Conservation (phyloP, 495 filamentous ascomycete species). For the Choiromyces venosus region DNA sequence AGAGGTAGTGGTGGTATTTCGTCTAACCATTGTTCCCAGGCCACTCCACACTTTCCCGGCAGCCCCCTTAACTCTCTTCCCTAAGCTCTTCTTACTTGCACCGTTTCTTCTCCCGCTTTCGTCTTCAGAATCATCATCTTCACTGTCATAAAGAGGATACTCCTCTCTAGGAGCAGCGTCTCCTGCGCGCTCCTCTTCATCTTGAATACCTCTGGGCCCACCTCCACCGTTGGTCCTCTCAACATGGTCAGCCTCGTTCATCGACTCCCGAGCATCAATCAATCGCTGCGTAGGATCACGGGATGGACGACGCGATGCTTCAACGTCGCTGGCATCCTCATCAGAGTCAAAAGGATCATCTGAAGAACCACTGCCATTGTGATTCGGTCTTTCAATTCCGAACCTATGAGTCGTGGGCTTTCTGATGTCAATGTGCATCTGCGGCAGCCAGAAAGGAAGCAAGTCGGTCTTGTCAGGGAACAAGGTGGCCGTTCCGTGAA, state of each 20-base stretch:
- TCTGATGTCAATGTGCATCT: conserved; percentile 97
- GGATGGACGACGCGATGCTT: conserved; percentile 4
- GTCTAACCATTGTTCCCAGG: conserved; percentile 19
- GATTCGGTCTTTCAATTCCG: conserved; percentile 73
- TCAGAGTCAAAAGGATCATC: conserved; percentile 63
- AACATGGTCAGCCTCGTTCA: conserved; percentile 26
- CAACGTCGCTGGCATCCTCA: conserved; percentile 44
- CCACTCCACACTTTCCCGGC: conserved; percentile 52
- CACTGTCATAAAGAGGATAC: conserved; percentile 88
- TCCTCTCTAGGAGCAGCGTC: conserved; percentile 59
- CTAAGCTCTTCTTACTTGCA: conserved; percentile 64
- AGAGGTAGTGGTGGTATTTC: background rate
- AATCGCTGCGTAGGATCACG: conserved; percentile 13
- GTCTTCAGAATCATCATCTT: conserved; percentile 59
- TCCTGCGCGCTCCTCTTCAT: conserved; percentile 67
- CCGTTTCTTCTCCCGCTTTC: conserved; percentile 24
- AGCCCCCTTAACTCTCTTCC: conserved; percentile 67
- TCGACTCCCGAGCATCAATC: conserved; percentile 21
- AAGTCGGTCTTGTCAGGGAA: conserved; percentile 85
- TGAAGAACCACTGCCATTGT: conserved; percentile 67
- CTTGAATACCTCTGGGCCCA: conserved; percentile 45
- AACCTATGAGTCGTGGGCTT: conserved; percentile 82
- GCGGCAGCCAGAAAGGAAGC: conserved; percentile 93
- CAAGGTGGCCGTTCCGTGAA: conserved; percentile 82
- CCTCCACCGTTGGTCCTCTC: conserved; percentile 30